Evolutionary conservation across 129 eudicot species (phyloP).

Genomic region (Artemisia tridentata): DNA sequence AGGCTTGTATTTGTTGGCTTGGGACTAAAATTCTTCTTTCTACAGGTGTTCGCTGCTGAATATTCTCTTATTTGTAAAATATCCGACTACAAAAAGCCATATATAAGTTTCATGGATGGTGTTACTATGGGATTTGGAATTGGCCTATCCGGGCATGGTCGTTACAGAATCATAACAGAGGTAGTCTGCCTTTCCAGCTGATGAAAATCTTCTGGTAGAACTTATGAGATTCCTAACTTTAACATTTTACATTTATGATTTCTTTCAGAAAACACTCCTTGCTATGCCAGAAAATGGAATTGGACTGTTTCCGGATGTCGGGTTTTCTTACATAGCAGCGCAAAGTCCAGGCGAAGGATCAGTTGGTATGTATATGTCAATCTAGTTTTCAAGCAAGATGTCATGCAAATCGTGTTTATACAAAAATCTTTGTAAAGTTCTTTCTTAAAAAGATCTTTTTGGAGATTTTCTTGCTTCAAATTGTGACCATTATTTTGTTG

Average conservation of each 20-base stretch:
- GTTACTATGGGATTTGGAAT: slow-evolving; percentile 98
- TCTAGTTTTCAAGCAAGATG: neutral
- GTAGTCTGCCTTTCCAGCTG: slow-evolving; percentile 35
- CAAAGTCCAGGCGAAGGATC: slow-evolving; percentile 90
- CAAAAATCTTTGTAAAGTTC: too few relatives aligned
- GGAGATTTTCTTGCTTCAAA: too few relatives aligned
- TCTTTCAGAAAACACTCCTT: slow-evolving; percentile 76
- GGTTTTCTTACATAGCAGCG: slow-evolving; percentile 86
- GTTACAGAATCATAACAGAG: slow-evolving; percentile 84
- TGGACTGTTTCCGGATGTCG: slow-evolving; percentile 94
- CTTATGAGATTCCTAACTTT: slow-evolving; percentile 4
- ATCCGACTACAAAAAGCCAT: slow-evolving; percentile 79
- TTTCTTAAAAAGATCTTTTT: too few relatives aligned
- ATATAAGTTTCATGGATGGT: slow-evolving; percentile 92
- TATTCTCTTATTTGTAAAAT: slow-evolving; percentile 92
- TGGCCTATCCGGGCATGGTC: slow-evolving; percentile 97
- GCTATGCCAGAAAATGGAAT: slow-evolving; percentile 98
- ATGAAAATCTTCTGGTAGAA: slow-evolving; percentile 12
- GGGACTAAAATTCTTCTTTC: slow-evolving; percentile 18
- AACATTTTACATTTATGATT: slow-evolving; percentile 1
- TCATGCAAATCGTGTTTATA: too few relatives aligned
- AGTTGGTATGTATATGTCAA: slow-evolving; percentile 52
- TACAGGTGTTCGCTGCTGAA: slow-evolving; percentile 88
- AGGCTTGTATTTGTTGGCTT: neutral
- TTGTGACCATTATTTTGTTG: too few relatives aligned